Evolutionary conservation across 495 filamentous ascomycete species (phyloP).

Genomic region (Aspergillus haitiensis): DNA sequence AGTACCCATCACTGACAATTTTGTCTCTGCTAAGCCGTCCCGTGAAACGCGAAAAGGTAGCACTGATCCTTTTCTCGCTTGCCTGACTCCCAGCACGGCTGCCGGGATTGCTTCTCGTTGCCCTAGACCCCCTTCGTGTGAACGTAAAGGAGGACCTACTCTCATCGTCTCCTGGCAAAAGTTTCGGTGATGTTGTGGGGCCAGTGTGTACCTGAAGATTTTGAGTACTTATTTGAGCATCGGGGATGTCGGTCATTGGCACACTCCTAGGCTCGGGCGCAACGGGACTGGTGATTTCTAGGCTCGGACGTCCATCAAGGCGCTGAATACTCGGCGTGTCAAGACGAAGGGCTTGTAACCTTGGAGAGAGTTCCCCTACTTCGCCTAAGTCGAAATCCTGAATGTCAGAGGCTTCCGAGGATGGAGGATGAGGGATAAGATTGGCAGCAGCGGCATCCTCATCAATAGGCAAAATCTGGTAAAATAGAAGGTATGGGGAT

Average conservation of each 20-base stretch:
- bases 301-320: slow-evolving; percentile 39
- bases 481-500: slow-evolving; percentile 92
- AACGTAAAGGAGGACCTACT: slow-evolving; percentile 48
- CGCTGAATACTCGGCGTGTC: slow-evolving; percentile 24
- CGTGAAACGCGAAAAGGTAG: slow-evolving; percentile 65
- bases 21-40: slow-evolving; percentile 52
- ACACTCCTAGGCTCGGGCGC: slow-evolving; percentile 9
- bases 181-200: slow-evolving; percentile 48
- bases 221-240: slow-evolving; percentile 28
- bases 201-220: slow-evolving; percentile 42
- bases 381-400: slow-evolving; percentile 31
- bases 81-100: slow-evolving; percentile 68
- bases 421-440: slow-evolving; percentile 53
- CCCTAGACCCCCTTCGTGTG: slow-evolving; percentile 61
- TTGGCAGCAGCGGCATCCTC: slow-evolving; percentile 60
- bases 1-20: slow-evolving; percentile 32
- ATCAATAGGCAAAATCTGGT: slow-evolving; percentile 85
- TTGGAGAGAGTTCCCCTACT: slow-evolving; percentile 25
- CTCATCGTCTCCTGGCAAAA: slow-evolving; percentile 50
- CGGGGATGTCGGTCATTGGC: slow-evolving; percentile 7
- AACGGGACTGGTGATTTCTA: slow-evolving; percentile 43
- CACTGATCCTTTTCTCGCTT: slow-evolving; percentile 65
- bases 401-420: slow-evolving; percentile 54
- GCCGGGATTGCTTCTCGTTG: slow-evolving; percentile 53
- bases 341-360: slow-evolving; percentile 18